phyloP scores from a whole-genome alignment of 257 asterid species.

The Capsicum pubescens region DNA sequence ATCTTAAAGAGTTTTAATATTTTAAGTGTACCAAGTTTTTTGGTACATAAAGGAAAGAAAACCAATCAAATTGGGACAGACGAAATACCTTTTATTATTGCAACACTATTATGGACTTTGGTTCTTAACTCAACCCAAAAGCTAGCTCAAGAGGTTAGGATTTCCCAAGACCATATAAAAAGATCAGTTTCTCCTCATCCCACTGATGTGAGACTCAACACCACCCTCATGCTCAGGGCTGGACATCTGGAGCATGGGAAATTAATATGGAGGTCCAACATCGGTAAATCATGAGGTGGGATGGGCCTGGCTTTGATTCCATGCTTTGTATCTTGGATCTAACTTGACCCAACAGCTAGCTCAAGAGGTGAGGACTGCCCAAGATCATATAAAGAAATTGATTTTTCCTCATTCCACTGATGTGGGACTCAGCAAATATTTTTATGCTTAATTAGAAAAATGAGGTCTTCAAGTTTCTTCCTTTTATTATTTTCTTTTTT shows the following conservation, averaged over 20 bases:
- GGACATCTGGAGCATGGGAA: not conserved
- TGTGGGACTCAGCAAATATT: not conserved
- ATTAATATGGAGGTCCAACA: not conserved
- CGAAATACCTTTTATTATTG: not conserved
- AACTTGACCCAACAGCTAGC: not conserved
- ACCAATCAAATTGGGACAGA: not conserved
- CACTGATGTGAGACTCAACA: not conserved
- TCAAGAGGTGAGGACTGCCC: not conserved
- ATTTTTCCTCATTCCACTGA: not conserved
- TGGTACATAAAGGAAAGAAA: not conserved
- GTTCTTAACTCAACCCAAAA: not conserved
- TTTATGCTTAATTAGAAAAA: constrained; percentile 12
- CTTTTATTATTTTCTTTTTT: constrained; percentile 19
- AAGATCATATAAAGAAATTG: not conserved
- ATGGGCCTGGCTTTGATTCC: not conserved
- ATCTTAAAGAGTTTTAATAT: constrained; percentile 4
- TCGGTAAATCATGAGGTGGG: constrained; percentile 2
- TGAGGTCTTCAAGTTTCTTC: constrained; percentile 1
- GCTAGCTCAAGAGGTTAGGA: not conserved
- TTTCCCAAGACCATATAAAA: not conserved
- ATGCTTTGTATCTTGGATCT: not conserved
- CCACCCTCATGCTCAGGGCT: not conserved
- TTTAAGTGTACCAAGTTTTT: not conserved
- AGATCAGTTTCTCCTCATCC: not conserved
- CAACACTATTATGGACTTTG: not conserved